These are phyloP conservation scores for Suillus alpinus DNA, from an alignment of 768 basidiomycete genomes.

Conservation along the genomic window DNA sequence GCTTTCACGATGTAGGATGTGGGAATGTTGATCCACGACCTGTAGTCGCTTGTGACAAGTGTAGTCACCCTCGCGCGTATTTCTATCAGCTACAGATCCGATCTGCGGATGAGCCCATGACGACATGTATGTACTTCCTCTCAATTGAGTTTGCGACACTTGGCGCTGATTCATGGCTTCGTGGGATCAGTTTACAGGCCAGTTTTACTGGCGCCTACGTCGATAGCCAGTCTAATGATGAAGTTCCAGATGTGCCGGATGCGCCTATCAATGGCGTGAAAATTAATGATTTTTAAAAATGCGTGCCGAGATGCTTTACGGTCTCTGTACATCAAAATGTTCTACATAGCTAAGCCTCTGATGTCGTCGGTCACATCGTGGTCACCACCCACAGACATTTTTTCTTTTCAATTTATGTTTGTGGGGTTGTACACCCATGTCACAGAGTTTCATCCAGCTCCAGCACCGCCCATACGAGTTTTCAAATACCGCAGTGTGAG, in stretches of 20 bases:
- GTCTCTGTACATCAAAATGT: not conserved
- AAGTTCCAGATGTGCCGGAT: conserved; percentile 51
- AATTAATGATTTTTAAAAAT: conserved; percentile 36
- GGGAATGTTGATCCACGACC: not conserved
- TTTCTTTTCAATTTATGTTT: not conserved
- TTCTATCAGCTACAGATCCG: conserved; percentile 96
- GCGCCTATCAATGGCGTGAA: conserved; percentile 70
- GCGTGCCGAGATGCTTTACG: not conserved
- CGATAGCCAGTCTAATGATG: conserved; percentile 1
- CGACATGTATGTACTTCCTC: conserved; percentile 28
- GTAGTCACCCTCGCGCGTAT: conserved; percentile 78
- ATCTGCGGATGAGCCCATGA: conserved; percentile 92
- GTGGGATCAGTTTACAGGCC: not conserved
- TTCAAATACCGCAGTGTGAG: not conserved
- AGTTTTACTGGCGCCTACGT: not conserved
- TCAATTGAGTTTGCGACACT: not conserved
- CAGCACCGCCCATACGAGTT: not conserved
- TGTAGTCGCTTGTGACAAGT: conserved; percentile 55
- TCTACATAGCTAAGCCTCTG: not conserved
- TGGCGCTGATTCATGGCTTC: not conserved
- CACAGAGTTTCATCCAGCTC: not conserved
- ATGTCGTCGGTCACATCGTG: not conserved
- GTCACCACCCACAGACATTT: not conserved
- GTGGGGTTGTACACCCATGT: not conserved
- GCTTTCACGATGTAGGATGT: not conserved